Base-by-base conservation (phyloP, 1,284 basidiomycete species). In the Sporisorium scitamineum region DNA sequence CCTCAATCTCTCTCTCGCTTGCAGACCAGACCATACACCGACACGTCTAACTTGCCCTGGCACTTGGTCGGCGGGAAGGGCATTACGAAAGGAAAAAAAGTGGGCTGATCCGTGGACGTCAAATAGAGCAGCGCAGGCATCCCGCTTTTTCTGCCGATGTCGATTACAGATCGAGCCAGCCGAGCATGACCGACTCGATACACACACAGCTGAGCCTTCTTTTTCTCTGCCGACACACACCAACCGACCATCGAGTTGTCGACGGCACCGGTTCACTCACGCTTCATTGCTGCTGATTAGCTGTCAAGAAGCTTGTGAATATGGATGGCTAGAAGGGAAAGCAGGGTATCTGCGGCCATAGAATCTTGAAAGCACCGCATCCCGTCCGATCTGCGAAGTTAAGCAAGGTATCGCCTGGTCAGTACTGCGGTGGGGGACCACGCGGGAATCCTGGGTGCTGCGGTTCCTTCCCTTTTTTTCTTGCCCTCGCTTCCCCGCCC, bases 361-460 rank as follows among this genome's bases (percentile, higher is more conserved):
- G 90, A 90, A 90, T 89, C 89, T 87, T 89, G 90, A 91, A 91
- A 91, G 89, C 89, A 91, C 90, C 89, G 89, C 90, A 91, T 91
- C 90, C 90, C 89, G 90, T 91, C 90, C 86, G 90, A 91, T 91
- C 90, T 91, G 90, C 89, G 89, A 89, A 91, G 90, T 90, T 90
- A 92, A 92, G 88, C 90, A 88, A 88, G 89, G 90, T 91, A 89
- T 90, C 89, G 90, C 90, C 89, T 86, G 90, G 90, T 91, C 90
- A 91, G 91, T 91, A 92, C 90, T 90, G 91, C 88, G 90, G 90
- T 91, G 90, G 91, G 90, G 90, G 91, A 91, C 90, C 91, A 91
- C 90, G 88, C 88, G 90, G 90, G 90, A 91, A 91, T 91, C 90
- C 90, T 90, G 88, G 90, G 90, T 91, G 90, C 89, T 89, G 90